Evolutionary conservation across 78 protist species (phyloP), one percentile per base, ranked within the genome.

Genomic region (Planoprotostelium fungivorum): DNA sequence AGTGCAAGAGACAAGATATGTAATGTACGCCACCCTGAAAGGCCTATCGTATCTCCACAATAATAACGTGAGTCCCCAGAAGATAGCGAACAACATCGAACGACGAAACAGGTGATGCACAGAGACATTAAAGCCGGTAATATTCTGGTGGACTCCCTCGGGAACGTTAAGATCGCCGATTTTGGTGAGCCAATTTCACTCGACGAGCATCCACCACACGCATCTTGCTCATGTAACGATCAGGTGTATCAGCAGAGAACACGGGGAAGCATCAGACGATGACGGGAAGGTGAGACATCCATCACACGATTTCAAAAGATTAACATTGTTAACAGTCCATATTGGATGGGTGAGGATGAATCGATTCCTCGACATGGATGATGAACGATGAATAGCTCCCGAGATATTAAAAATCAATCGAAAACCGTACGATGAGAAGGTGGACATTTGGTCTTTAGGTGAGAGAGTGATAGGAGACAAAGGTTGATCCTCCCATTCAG

Each of bases 111-210:
- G 73, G 73, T 51, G 73, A 89, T 94, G 38, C 97, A 95, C 87
- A 29, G 97, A n/a, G 97, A 95, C 88, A 90, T 95, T 35, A 95
- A 95, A 36, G 89, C 93, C 84, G 96, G 95, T 37, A 95, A 95
- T 84, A 89, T 95, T n/a, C 88, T 95, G 29, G 92, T 95, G 73
- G 91, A 89, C 38, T 10, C 89, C 31, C 63, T 35, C 38, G 94
- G 96, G 35, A 90, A 91, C 63, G 63, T 95, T 16, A 84, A 93
- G 36, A 85, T 95, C 83, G 88, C 96, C 28, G 97, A 95, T 83
- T 95, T 95, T 84, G 97, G 97, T 89, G 94, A n/a, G n/a, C n/a
- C n/a, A n/a, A n/a, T n/a, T n/a, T n/a, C n/a, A n/a, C n/a, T n/a
- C n/a, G n/a, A n/a, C n/a, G n/a, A n/a, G n/a, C n/a, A n/a, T n/a